Base-by-base conservation (phyloP, 176 grass and related monocot species). In the Olyra latifolia region DNA sequence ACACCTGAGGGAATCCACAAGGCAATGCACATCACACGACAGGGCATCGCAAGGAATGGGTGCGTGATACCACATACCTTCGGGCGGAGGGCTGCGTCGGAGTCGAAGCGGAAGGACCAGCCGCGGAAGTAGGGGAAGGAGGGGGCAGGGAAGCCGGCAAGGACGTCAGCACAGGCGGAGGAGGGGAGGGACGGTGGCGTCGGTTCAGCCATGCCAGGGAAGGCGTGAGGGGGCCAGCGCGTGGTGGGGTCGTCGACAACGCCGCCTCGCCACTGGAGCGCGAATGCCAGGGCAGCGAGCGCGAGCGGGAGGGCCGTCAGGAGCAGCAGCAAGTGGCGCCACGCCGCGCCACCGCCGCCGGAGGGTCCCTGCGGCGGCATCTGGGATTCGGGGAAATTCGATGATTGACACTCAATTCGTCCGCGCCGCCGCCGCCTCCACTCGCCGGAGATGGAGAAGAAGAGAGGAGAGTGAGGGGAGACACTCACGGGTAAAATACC, bases 181-280 rank as follows among this genome's bases (percentile, higher is more conserved):
- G 68, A 84, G 38, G 41, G 71, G 27, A 75, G 73, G 43, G 88
- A 86, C 49, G 43, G 75, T 0, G 71, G 89, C 32, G 74, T 63
- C 66, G 87, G 80, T 35, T 91, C 93, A 22, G 79, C 90, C 81
- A 81, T 76, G 41, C 88, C 90, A 40, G 90, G 90, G 65, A 97
- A 97, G 47, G 19, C 79, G 71, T 79, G 58, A 1, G 88, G 35
- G 3, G 90, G 88, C 95, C 92, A 98, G 47, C 90, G 83, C 30
- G 88, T 28, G 66, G 59, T 68, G n/a, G 88, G 86, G 59, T 98
- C 95, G 20, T 98, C 92, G 40, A 87, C 86, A 11, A 59, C 86
- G 77, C 85, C 90, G 47, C 95, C 92, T 56, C 92, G 89, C 95
- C 92, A 98, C 69, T 98, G 95, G 62, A 98, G 90, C 13, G 84